A percentile compares a stretch with the other conserved stretches of the same genome.
Conservation (phyloP, 768 basidiomycete species). For the Macrolepiota albuminosa region DNA sequence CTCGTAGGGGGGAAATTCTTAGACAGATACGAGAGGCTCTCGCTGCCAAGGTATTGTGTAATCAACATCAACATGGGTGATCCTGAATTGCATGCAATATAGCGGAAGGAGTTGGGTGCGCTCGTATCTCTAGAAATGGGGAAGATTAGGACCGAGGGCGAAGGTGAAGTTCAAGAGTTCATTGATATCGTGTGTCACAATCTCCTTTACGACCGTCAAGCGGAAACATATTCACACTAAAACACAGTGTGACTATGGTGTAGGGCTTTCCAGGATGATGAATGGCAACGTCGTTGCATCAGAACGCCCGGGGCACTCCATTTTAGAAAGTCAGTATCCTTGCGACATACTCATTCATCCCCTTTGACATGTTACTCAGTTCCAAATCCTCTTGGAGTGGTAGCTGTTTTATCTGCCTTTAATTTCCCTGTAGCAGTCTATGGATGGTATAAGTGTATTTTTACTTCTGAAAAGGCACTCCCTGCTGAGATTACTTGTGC, state of each 20-base stretch:
- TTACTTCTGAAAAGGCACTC: slow-evolving; percentile 1
- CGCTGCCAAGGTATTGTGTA: slow-evolving; percentile 56
- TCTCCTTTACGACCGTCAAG: slow-evolving; percentile 4
- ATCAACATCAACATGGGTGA: background rate
- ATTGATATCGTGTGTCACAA: slow-evolving; percentile 75
- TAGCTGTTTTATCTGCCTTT: slow-evolving; percentile 83
- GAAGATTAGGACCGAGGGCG: slow-evolving; percentile 85
- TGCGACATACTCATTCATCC: slow-evolving; percentile 7
- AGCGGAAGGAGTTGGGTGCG: slow-evolving; percentile 78
- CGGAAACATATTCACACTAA: slow-evolving; percentile 3
- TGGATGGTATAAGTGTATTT: slow-evolving; percentile 57
- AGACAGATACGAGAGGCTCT: slow-evolving; percentile 85
- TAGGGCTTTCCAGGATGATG: slow-evolving; percentile 92
- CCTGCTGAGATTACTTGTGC: background rate
- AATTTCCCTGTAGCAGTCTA: slow-evolving; percentile 96
- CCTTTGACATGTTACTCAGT: slow-evolving; percentile 42
- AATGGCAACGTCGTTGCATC: slow-evolving; percentile 84
- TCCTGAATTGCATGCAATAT: background rate
- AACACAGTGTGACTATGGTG: slow-evolving; percentile 85
- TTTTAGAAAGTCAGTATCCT: slow-evolving; percentile 66
- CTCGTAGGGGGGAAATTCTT: slow-evolving; percentile 82
- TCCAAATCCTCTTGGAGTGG: slow-evolving; percentile 79
- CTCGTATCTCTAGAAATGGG: slow-evolving; percentile 89
- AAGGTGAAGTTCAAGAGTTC: slow-evolving; percentile 93
- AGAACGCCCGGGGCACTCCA: slow-evolving; percentile 86